phyloP scores from a whole-genome alignment of 148 eudicot species.

The Chenopodium formosanum region DNA sequence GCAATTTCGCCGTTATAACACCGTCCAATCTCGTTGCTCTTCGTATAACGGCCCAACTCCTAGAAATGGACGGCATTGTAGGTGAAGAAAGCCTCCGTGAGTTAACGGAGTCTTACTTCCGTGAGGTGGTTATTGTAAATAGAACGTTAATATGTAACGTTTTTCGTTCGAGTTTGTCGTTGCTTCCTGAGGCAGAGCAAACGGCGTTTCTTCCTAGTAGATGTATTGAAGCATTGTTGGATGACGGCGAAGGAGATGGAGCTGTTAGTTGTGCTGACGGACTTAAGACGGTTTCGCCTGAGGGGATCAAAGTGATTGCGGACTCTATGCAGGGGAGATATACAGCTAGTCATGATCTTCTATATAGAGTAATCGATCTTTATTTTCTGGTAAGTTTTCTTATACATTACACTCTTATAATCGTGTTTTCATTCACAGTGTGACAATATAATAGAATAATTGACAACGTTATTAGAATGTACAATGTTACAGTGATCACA shows the following conservation, averaged over 20 bases:
- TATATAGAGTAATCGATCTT: constrained; percentile 65
- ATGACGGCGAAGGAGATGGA: constrained; percentile 31
- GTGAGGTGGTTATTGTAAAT: constrained; percentile 39
- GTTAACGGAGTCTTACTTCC: constrained; percentile 61
- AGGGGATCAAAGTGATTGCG: constrained; percentile 45
- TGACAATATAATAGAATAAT: too few species aligned
- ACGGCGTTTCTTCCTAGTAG: constrained; percentile 53
- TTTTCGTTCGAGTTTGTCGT: constrained; percentile 45
- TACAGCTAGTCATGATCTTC: constrained; percentile 54
- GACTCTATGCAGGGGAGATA: constrained; percentile 50
- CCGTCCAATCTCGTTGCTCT: constrained; percentile 69
- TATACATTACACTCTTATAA: too few species aligned
- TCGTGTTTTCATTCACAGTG: too few species aligned
- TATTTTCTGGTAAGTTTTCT: constrained; percentile 62
- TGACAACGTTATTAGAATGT: too few species aligned
- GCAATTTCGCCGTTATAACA: constrained; percentile 42
- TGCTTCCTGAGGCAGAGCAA: constrained; percentile 80
- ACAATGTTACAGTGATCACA: too few species aligned
- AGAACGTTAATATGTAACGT: constrained; percentile 43
- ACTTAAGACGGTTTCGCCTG: constrained; percentile 38
- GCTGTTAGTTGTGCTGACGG: constrained; percentile 49
- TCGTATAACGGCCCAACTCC: constrained; percentile 53
- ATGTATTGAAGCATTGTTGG: constrained; percentile 59
- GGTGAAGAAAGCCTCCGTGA: constrained; percentile 38
- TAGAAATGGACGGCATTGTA: constrained; percentile 34